Evolutionary conservation across 148 eudicot species (phyloP), one percentile per base, ranked within the genome.

Genomic region (Silene uniflora): DNA sequence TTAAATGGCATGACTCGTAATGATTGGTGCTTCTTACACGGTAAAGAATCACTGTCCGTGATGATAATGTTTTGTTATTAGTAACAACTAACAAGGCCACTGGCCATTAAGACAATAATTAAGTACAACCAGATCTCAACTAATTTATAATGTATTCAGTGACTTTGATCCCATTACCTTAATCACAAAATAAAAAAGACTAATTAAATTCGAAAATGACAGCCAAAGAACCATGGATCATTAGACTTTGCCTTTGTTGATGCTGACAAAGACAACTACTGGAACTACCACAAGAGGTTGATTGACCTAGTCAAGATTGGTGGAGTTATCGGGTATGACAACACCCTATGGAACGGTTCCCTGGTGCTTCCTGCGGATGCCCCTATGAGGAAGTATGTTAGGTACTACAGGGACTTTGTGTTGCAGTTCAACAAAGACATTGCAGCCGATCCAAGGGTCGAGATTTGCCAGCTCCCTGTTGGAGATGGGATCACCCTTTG

Each of bases 271-370:
- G 93, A 84, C 83, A 90, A 90, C 81, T 90, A 89, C 80, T 65
- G 84, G 78, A 89, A 89, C 78, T 89, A 90, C 82, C 93, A 90
- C 85, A 81, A 83, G 82, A 81, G 88, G 75, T 69, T 90, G 71
- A 86, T 90, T 18, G 88, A 90, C 4, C 74, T 90, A 29, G 88
- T 90, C 2, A 90, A 86, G 77, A 72, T 90, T 7, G 93, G 91
- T 7, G 93, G 93, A 21, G 76, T 90, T 17, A 85, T 90, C 35
- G 93, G 89, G 46, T 90, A 90, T 77, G 93, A 90, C 84, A 90
- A 90, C 89, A 90, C 93, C 81, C 84, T 89, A 24, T 89, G 93
- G 93, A 88, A 85, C 52, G 93, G 93, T 21, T 87, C 91, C 6
- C 86, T 90, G 75, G 93, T 79, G 19, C 84, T 86, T 13, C 87